Conservation (phyloP, 2,329 filamentous ascomycete genomes). For the Aspergillus cejpii region DNA sequence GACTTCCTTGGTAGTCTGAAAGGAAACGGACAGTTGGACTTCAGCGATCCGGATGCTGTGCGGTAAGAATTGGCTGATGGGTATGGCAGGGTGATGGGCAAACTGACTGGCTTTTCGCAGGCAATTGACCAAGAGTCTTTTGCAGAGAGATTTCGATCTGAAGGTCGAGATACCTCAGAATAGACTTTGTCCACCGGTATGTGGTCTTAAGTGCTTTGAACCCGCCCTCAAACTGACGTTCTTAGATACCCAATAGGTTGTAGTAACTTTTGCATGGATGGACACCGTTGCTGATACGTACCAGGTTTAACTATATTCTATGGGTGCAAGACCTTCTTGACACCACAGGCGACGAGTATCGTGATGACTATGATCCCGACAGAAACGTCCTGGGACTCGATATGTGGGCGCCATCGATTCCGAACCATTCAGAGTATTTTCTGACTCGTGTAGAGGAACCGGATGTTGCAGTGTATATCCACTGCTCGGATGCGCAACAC, state of each 20-base stretch:
- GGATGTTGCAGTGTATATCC: slow-evolving; percentile 90
- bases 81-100: background rate
- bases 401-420: slow-evolving; percentile 45
- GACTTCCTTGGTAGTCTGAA: slow-evolving; percentile 40
- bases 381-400: slow-evolving; percentile 65
- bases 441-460: slow-evolving; percentile 54
- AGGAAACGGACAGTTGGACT: slow-evolving; percentile 62
- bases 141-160: slow-evolving; percentile 69
- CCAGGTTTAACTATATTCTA: slow-evolving; percentile 78
- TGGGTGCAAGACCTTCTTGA: slow-evolving; percentile 83
- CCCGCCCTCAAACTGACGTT: slow-evolving; percentile 5
- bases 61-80: slow-evolving; percentile 49
- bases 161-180: slow-evolving; percentile 64
- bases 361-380: slow-evolving; percentile 48
- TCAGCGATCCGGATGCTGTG: slow-evolving; percentile 68
- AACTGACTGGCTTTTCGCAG: slow-evolving; percentile 29
- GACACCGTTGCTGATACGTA: slow-evolving; percentile 21
- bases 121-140: slow-evolving; percentile 67
- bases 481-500: slow-evolving; percentile 64
- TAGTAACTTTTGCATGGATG: background rate
- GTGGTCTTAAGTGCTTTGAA: slow-evolving; percentile 10
- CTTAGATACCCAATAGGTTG: slow-evolving; percentile 44
- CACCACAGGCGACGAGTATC: slow-evolving; percentile 49
- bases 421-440: background rate
- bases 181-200: slow-evolving; percentile 77